Evolutionary conservation across 75 land plant genomes (phyloP).

Genomic region (Gnetum montanum): DNA sequence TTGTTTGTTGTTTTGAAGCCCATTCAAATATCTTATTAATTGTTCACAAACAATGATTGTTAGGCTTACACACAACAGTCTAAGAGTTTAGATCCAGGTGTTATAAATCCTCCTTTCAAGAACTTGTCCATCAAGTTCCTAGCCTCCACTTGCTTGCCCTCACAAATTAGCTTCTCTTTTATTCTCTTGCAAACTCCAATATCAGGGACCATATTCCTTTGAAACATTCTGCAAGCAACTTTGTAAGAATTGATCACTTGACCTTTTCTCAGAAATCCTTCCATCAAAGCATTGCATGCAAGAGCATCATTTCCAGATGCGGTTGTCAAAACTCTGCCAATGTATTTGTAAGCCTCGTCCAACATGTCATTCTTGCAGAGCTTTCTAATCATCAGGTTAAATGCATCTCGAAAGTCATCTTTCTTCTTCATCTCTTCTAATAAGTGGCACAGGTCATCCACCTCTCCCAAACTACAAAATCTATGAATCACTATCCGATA

Average conservation of each 20-base stretch:
- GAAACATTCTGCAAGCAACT: conserved; percentile 61
- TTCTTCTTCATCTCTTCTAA: conserved; percentile 43
- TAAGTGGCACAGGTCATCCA: conserved; percentile 43
- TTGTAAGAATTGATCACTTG: conserved; percentile 34
- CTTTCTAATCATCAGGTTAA: conserved; percentile 57
- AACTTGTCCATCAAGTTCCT: conserved; percentile 39
- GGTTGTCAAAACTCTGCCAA: conserved; percentile 42
- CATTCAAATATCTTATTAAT: too few species aligned
- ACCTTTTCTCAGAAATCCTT: conserved; percentile 36
- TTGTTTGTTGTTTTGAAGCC: too few species aligned
- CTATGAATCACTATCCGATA: conserved; percentile 65
- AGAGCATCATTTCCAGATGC: conserved; percentile 43
- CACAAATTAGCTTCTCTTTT: conserved; percentile 19
- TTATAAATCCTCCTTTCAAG: conserved; percentile 38
- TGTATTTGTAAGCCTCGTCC: conserved; percentile 45
- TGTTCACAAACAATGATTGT: background rate
- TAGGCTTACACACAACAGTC: background rate
- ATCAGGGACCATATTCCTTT: conserved; percentile 58
- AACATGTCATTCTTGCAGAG: conserved; percentile 44
- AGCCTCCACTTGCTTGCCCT: conserved; percentile 37
- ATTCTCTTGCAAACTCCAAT: conserved; percentile 40
- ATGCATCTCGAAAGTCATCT: conserved; percentile 27
- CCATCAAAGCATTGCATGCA: conserved; percentile 44
- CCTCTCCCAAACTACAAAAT: conserved; percentile 39
- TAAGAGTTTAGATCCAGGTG: conserved; percentile 20